A percentile compares a stretch with the other conserved stretches of the same genome.
These are phyloP conservation scores for Dothistroma septosporum DNA, from an alignment of 2,329 filamentous ascomycete species.

Conservation along the genomic window DNA sequence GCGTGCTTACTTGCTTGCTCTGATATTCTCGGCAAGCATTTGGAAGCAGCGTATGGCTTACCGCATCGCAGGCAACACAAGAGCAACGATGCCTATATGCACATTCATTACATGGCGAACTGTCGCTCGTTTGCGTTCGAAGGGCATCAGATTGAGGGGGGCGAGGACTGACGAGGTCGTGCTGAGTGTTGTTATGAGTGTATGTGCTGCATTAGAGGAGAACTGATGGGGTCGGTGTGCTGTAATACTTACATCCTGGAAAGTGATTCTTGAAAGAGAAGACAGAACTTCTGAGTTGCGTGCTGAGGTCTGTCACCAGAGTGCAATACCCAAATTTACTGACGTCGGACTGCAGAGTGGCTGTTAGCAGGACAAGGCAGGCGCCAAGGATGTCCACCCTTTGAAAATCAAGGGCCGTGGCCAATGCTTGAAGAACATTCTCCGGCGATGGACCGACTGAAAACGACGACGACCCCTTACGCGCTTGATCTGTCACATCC, in stretches of 20 bases:
- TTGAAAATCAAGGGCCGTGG: too few relatives aligned
- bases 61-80: neutral
- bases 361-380: too few relatives aligned
- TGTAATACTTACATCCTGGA: neutral
- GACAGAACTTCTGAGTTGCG: too few relatives aligned
- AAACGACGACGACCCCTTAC: too few relatives aligned
- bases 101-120: constrained; percentile 2
- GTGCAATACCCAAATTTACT: too few relatives aligned
- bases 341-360: too few relatives aligned
- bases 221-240: neutral
- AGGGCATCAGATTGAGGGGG: neutral
- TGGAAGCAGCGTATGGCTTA: neutral
- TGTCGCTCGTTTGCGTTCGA: neutral
- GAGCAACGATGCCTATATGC: constrained; percentile 6
- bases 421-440: too few relatives aligned
- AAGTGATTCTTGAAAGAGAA: neutral
- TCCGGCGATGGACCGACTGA: too few relatives aligned
- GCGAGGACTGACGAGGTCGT: neutral
- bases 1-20: neutral
- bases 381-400: too few relatives aligned
- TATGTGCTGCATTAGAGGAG: neutral
- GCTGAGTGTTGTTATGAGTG: neutral
- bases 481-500: too few relatives aligned
- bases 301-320: too few relatives aligned
- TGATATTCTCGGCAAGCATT: neutral